Evolutionary conservation across 768 basidiomycete genomes (phyloP), one percentile per base, ranked within the genome.

Genomic region (Chalciporus piperatus): DNA sequence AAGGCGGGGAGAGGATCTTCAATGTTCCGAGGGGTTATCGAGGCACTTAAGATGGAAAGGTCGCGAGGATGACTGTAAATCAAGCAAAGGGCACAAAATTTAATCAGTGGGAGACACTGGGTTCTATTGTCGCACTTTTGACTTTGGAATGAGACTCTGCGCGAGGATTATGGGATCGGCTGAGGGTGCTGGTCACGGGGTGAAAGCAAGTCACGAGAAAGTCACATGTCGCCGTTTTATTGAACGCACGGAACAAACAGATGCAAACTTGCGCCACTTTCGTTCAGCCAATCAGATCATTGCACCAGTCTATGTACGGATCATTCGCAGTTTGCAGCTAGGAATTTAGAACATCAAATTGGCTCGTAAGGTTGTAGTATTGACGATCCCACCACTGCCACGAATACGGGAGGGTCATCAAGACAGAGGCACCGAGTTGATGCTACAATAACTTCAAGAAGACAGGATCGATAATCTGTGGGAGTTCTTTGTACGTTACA

Each of bases 151-250:
- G 45, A 40, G 57, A 32, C n/a, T 14, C 30, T 22, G 44, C 51
- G n/a, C 57, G 49, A 54, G 50, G 46, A 40, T 40, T 50, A 52
- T 27, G 41, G 54, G 41, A 47, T 45, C 33, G 41, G 42, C 25
- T 33, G 30, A 51, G 58, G 60, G 60, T 62, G 65, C 62, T 63
- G 73, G 73, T 74, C 73, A 74, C 73, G 73, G 72, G 73, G 72
- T 58, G 57, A 66, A 60, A 55, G 67, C 48, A 47, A 71, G 73
- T 74, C 73, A 74, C 73, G 73, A 52, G 67, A 57, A 66, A 64
- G 72, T 72, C 73, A 72, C 72, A 71, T 71, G 71, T 57, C 54
- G 61, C 61, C 27, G 33, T 68, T 73, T 67, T 73, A 70, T 71
- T 60, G 59, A 53, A 61, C 51, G 44, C 32, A 27, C 3, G 45